Conservation (phyloP, 331 rosid genomes). For the Acacia concinna region DNA sequence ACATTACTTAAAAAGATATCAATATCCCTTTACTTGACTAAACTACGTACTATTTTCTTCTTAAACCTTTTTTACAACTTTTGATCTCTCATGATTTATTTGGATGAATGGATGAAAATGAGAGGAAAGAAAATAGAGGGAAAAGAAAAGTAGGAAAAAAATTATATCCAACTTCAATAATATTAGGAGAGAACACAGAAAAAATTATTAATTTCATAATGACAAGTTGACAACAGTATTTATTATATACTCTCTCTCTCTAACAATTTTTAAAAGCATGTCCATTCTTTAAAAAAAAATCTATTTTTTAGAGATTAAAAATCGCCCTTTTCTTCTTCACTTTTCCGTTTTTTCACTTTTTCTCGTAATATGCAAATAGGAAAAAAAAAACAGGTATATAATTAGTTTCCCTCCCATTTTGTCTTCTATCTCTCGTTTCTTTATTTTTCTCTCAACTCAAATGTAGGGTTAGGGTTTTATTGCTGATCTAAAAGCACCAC, state of each 20-base stretch:
- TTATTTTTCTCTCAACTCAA: not conserved
- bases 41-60: not conserved
- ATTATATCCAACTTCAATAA: not conserved
- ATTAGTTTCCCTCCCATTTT: not conserved
- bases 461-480: not conserved
- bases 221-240: not conserved
- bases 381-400: not conserved
- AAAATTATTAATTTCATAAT: not conserved
- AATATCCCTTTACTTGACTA: not conserved
- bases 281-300: too few species aligned
- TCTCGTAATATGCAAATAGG: not conserved
- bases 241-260: not conserved
- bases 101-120: not conserved
- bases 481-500: slow-evolving; percentile 36
- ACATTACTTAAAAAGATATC: not conserved
- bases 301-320: not conserved
- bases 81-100: slow-evolving; percentile 1
- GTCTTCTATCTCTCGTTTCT: not conserved
- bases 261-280: too few species aligned
- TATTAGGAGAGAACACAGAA: not conserved
- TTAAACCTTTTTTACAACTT: not conserved
- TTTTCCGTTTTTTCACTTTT: not conserved
- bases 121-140: not conserved
- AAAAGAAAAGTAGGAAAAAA: not conserved
- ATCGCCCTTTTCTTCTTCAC: not conserved